Percentiles rank a stretch among this genome's conserved stretches.
Evolutionary conservation across 2,329 filamentous ascomycete genomes (phyloP).

Genomic region (Cadophora luteo-olivacea): DNA sequence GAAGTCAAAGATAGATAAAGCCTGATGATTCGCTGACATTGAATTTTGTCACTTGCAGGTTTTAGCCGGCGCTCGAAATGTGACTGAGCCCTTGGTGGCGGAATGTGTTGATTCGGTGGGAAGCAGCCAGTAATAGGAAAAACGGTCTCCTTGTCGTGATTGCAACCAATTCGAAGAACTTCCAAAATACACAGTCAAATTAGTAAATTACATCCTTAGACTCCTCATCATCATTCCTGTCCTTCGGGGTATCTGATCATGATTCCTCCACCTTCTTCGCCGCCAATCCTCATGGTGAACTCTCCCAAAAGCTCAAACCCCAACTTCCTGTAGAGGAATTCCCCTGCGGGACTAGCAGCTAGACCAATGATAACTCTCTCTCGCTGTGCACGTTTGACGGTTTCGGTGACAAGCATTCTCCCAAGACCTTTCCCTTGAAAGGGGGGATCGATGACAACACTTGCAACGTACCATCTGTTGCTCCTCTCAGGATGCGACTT

Average conservation of each 20-base stretch:
- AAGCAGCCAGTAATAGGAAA: no score
- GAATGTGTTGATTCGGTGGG: neutral
- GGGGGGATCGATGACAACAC: constrained; percentile 33
- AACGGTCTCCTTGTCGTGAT: no score
- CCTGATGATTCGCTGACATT: no score
- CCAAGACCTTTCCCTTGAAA: constrained; percentile 40
- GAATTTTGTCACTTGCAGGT: no score
- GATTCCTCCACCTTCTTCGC: constrained; percentile 33
- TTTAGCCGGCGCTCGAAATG: constrained; percentile 1
- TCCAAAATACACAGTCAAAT: neutral
- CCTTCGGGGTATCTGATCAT: constrained; percentile 38
- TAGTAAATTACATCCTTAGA: neutral
- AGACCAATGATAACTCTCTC: constrained; percentile 37
- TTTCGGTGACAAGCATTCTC: constrained; percentile 33
- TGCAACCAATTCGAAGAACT: neutral
- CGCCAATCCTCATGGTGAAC: constrained; percentile 26
- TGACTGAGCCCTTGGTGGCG: neutral
- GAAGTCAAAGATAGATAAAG: no score
- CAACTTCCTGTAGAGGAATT: constrained; percentile 38
- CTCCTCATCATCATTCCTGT: neutral
- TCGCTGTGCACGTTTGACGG: constrained; percentile 31
- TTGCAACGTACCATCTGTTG: constrained; percentile 37
- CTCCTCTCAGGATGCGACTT: constrained; percentile 27
- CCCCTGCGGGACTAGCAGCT: constrained; percentile 33
- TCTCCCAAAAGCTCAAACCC: constrained; percentile 37